A percentile compares a stretch with the other conserved stretches of the same genome.
Conservation (phyloP, 179 eudicot genomes). For the Amaranthus tricolor region DNA sequence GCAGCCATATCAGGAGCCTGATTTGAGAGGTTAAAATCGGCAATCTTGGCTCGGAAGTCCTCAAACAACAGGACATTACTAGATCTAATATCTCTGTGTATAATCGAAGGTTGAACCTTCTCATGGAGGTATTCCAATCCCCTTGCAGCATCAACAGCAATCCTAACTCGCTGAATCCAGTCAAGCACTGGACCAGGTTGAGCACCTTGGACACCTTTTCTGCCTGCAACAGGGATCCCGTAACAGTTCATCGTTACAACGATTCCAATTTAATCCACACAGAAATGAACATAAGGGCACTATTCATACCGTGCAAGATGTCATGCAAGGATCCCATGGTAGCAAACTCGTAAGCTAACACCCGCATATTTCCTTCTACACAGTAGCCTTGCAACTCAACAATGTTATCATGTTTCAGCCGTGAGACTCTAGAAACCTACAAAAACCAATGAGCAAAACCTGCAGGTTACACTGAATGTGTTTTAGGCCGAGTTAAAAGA, state of each 20-base stretch:
- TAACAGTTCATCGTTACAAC: background rate
- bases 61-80: conserved; percentile 50
- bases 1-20: conserved; percentile 67
- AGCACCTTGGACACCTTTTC: conserved; percentile 59
- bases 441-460: conserved; percentile 11
- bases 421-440: conserved; percentile 46
- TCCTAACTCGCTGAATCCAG: conserved; percentile 52
- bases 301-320: conserved; percentile 40
- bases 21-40: conserved; percentile 53
- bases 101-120: conserved; percentile 46
- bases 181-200: conserved; percentile 56
- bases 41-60: conserved; percentile 49
- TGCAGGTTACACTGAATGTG: conserved; percentile 3
- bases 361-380: conserved; percentile 46
- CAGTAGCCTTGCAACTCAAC: conserved; percentile 54
- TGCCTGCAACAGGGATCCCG: conserved; percentile 31
- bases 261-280: background rate
- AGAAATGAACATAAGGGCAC: background rate
- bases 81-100: conserved; percentile 52
- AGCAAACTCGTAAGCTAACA: conserved; percentile 49
- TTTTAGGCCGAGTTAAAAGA: background rate
- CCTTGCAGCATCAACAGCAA: conserved; percentile 51
- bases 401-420: conserved; percentile 42
- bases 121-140: conserved; percentile 54
- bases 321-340: conserved; percentile 59